A percentile compares a stretch with the other conserved stretches of the same genome.
phyloP scores from a whole-genome alignment of 2,329 filamentous ascomycete genomes.

The Scedosporium dehoogii region DNA sequence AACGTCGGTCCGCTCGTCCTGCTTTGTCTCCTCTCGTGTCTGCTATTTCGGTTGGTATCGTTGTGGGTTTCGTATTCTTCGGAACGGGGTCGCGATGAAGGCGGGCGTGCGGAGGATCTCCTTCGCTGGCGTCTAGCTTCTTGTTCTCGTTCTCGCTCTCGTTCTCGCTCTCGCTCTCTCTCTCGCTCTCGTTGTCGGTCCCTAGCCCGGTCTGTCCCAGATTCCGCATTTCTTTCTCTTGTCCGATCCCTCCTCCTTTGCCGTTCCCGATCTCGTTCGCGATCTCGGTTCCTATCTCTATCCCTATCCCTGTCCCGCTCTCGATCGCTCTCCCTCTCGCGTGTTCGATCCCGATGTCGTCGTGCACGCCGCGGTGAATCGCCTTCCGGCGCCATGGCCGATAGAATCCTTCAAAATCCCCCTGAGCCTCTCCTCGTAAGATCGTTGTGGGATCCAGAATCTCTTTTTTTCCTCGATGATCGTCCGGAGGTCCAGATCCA shows the following conservation, averaged over 20 bases:
- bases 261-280: not conserved
- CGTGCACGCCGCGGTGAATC: slow-evolving; percentile 2
- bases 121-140: slow-evolving; percentile 4
- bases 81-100: not conserved
- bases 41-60: slow-evolving; percentile 24
- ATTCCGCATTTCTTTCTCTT: not conserved
- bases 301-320: slow-evolving; percentile 4
- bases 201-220: not conserved
- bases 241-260: not conserved
- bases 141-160: not conserved
- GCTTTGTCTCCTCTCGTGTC: slow-evolving; percentile 13
- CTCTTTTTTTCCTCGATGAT: too few species aligned
- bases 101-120: slow-evolving; percentile 2
- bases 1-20: slow-evolving; percentile 18
- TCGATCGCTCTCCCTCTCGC: slow-evolving; percentile 7
- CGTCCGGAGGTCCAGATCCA: not conserved
- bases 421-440: not conserved
- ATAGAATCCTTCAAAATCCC: not conserved
- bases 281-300: not conserved
- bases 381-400: slow-evolving; percentile 3
- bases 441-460: too few species aligned
- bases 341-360: slow-evolving; percentile 9
- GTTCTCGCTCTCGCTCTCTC: slow-evolving; percentile 2
- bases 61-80: slow-evolving; percentile 9
- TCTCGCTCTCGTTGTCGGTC: not conserved